A percentile compares a stretch with the other conserved stretches of the same genome.
Evolutionary conservation across 352 stramenopile species (phyloP).

Genomic region (Pythium apleroticum): DNA sequence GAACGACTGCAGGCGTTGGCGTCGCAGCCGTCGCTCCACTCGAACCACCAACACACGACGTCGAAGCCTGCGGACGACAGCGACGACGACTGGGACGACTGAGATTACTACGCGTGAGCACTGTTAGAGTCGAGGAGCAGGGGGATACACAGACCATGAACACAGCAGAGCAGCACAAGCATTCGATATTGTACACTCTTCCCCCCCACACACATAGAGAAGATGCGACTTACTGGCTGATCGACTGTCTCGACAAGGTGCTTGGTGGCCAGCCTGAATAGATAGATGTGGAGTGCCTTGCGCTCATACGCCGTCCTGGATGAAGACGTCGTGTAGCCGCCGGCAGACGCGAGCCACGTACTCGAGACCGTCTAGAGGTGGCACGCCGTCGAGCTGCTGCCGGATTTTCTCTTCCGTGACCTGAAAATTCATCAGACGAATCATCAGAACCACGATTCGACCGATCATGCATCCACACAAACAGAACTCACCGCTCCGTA

Average conservation of each 20-base stretch:
- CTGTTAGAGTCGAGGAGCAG: not conserved
- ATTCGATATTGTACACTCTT: constrained; percentile 24
- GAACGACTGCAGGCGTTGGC: constrained; percentile 75
- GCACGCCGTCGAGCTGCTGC: constrained; percentile 44
- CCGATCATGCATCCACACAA: not conserved
- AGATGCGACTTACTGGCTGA: constrained; percentile 7
- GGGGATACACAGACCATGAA: not conserved
- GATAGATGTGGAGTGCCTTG: constrained; percentile 11
- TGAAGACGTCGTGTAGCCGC: constrained; percentile 39
- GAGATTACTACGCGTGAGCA: constrained; percentile 25
- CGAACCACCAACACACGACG: constrained; percentile 31
- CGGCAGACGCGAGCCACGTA: constrained; percentile 60
- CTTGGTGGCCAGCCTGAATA: constrained; percentile 14
- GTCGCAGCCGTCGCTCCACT: constrained; percentile 70
- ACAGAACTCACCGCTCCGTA: constrained; percentile 48
- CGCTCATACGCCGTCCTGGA: constrained; percentile 8
- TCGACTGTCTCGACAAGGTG: not conserved
- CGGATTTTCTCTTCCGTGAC: constrained; percentile 46
- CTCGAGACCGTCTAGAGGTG: constrained; percentile 37
- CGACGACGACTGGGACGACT: constrained; percentile 86
- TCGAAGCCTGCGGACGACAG: constrained; percentile 39
- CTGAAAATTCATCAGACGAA: constrained; percentile 32
- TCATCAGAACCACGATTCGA: not conserved
- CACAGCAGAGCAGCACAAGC: constrained; percentile 1
- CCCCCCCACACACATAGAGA: constrained; percentile 1